Evolutionary conservation across 176 grass and related monocot species (phyloP).

Genomic region (Aechmea fasciata): DNA sequence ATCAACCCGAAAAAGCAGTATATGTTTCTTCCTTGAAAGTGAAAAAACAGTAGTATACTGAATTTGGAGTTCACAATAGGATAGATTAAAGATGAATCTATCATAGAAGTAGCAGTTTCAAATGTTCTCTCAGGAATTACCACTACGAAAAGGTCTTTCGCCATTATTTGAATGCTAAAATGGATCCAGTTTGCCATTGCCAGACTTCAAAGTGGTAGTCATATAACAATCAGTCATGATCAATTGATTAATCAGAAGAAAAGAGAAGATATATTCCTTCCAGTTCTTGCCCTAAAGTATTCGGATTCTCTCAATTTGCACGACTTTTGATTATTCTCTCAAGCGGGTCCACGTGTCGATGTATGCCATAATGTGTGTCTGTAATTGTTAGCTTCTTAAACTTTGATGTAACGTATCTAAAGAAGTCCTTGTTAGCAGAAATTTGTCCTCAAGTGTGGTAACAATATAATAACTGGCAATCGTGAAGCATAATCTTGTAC

Average conservation of each 20-base stretch:
- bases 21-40: too few relatives aligned
- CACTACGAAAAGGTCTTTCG: neutral
- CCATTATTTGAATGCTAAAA: neutral
- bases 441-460: neutral
- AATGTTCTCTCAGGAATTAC: neutral
- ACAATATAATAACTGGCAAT: neutral
- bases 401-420: neutral
- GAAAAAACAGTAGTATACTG: too few relatives aligned
- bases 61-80: neutral
- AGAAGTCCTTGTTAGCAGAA: neutral
- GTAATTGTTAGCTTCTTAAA: neutral
- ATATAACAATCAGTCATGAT: constrained; percentile 14
- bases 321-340: constrained; percentile 24
- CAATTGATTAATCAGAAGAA: constrained; percentile 32
- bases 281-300: constrained; percentile 28
- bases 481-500: neutral
- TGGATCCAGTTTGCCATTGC: neutral
- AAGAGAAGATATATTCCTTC: constrained; percentile 43
- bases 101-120: neutral
- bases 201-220: neutral
- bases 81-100: neutral
- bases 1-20: too few relatives aligned
- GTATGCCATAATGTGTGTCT: constrained; percentile 27
- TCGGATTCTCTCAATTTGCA: constrained; percentile 24
- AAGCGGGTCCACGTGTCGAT: constrained; percentile 32